phyloP scores from a whole-genome alignment of 2,329 filamentous ascomycete species.

The Cytospora piceae region DNA sequence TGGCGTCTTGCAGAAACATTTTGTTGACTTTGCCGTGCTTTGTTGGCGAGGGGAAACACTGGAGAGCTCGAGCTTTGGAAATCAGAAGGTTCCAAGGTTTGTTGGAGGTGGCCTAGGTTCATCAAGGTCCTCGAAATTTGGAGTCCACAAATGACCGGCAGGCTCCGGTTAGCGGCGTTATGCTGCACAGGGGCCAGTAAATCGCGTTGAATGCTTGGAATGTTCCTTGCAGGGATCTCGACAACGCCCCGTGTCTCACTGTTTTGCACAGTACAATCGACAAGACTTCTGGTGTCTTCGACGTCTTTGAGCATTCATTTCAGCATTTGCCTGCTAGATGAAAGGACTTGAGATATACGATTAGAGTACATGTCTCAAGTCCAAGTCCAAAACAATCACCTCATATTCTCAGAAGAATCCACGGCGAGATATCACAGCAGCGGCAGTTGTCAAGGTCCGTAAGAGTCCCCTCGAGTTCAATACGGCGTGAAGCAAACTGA shows the following conservation, averaged over 20 bases:
- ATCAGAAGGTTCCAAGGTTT: background rate
- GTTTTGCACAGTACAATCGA: background rate
- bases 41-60: constrained; percentile 16
- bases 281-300: background rate
- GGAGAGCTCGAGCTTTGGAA: constrained; percentile 10
- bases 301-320: background rate
- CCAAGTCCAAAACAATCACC: background rate
- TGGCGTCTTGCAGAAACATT: constrained; percentile 1
- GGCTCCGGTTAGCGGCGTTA: constrained; percentile 1
- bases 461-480: background rate
- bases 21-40: constrained; percentile 27
- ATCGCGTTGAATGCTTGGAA: background rate
- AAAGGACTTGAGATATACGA: background rate
- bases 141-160: constrained; percentile 10
- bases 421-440: no score
- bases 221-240: background rate
- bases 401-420: background rate
- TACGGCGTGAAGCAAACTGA: background rate
- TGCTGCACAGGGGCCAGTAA: no score
- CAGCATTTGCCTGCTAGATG: background rate
- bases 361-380: background rate
- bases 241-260: background rate
- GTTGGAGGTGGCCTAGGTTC: constrained; percentile 7
- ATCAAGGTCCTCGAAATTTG: constrained; percentile 19
- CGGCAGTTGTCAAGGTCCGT: background rate